These are phyloP conservation scores for Pestalotiopsis sp. DNA, from an alignment of 2,329 filamentous ascomycete genomes.

Conservation along the genomic window DNA sequence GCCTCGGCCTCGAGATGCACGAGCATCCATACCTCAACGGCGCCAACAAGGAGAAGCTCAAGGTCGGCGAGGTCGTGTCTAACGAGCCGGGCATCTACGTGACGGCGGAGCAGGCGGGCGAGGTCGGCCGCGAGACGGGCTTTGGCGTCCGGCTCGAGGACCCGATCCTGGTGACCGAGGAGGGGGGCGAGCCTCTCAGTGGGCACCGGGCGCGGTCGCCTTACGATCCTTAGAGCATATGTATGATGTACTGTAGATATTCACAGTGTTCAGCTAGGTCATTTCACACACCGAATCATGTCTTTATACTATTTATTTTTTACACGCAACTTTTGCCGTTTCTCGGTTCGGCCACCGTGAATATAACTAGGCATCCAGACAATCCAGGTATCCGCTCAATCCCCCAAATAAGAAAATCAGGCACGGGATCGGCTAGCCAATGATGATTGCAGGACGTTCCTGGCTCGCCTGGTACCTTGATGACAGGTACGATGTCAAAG, in stretches of 20 bases:
- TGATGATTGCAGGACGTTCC: not conserved
- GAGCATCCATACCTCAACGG: conserved; percentile 34
- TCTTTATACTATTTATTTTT: no score
- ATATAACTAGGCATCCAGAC: not conserved
- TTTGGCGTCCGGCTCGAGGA: conserved; percentile 32
- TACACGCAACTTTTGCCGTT: no score
- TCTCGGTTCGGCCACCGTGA: not conserved
- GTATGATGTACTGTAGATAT: not conserved
- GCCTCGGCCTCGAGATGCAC: conserved; percentile 30
- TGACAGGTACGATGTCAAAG: not conserved
- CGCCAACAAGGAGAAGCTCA: conserved; percentile 30
- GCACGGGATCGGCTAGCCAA: not conserved
- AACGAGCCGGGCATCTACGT: conserved; percentile 35
- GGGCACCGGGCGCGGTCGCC: conserved; percentile 31
- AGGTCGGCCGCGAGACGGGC: conserved; percentile 24
- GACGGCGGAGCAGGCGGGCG: conserved; percentile 29
- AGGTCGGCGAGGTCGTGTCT: conserved; percentile 26
- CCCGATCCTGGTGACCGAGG: conserved; percentile 29
- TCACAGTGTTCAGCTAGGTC: not conserved
- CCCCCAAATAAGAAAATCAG: not conserved
- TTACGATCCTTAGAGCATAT: conserved; percentile 23
- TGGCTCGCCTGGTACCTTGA: not conserved
- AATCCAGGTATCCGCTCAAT: not conserved
- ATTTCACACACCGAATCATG: not conserved
- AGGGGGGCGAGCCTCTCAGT: conserved; percentile 28